Conservation (phyloP, 2,329 filamentous ascomycete genomes). For the Achaetomium macrosporum region DNA sequence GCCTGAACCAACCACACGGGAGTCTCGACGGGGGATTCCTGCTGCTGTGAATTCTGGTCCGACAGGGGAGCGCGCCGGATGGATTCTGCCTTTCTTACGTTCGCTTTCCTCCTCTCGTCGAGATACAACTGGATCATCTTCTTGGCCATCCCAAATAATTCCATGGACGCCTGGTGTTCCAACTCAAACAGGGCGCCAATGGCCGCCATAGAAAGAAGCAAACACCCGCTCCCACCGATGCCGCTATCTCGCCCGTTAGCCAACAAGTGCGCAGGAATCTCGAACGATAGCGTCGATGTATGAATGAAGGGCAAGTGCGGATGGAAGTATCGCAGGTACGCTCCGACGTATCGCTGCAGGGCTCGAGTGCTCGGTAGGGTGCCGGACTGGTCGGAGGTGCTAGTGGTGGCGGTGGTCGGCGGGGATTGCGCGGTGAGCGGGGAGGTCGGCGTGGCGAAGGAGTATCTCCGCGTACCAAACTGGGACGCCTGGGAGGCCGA, state of each 20-base stretch:
- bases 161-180: slow-evolving; percentile 71
- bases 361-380: slow-evolving; percentile 74
- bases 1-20: slow-evolving; percentile 94
- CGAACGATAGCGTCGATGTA: slow-evolving; percentile 85
- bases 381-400: slow-evolving; percentile 41
- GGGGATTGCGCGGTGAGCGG: slow-evolving; percentile 48
- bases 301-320: slow-evolving; percentile 94
- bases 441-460: slow-evolving; percentile 50
- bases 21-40: slow-evolving; percentile 63
- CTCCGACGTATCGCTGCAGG: slow-evolving; percentile 81
- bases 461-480: slow-evolving; percentile 59
- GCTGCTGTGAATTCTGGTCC: slow-evolving; percentile 42
- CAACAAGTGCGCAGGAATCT: slow-evolving; percentile 62
- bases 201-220: slow-evolving; percentile 84
- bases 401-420: slow-evolving; percentile 31
- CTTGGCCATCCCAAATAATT: slow-evolving; percentile 88
- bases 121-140: slow-evolving; percentile 92
- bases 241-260: slow-evolving; percentile 55
- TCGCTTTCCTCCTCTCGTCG: slow-evolving; percentile 81
- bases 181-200: slow-evolving; percentile 70
- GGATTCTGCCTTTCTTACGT: slow-evolving; percentile 60
- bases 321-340: slow-evolving; percentile 89
- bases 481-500: slow-evolving; percentile 46
- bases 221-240: slow-evolving; percentile 75
- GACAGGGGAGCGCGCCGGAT: slow-evolving; percentile 44